Percentiles rank a stretch among this genome's conserved stretches.
Conservation (phyloP, 2,329 filamentous ascomycete genomes). For the Fusarium proliferatum region DNA sequence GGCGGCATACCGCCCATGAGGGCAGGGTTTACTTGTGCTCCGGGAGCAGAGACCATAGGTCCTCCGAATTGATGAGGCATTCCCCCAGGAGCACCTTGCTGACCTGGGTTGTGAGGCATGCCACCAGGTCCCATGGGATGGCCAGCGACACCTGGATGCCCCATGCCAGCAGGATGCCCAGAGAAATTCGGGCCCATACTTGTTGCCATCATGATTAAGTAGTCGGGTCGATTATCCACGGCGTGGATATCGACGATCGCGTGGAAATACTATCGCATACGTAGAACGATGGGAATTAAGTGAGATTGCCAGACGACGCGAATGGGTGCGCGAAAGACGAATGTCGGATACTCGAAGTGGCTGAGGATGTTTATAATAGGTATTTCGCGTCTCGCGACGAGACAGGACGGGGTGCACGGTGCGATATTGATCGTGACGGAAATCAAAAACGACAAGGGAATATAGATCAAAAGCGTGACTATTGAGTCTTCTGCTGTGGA, state of each 20-base stretch:
- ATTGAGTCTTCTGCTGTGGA: slow-evolving; percentile 20
- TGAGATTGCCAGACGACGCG: slow-evolving; percentile 23
- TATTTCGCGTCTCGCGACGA: slow-evolving; percentile 48
- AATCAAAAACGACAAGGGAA: slow-evolving; percentile 20
- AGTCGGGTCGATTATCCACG: slow-evolving; percentile 64
- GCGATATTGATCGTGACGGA: slow-evolving; percentile 38
- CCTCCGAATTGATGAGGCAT: slow-evolving; percentile 74
- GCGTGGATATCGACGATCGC: slow-evolving; percentile 67
- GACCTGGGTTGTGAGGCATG: slow-evolving; percentile 75
- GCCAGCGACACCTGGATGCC: slow-evolving; percentile 74
- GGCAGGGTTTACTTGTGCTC: slow-evolving; percentile 77
- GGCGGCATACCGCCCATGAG: slow-evolving; percentile 84
- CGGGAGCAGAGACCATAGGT: slow-evolving; percentile 79
- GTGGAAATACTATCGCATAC: slow-evolving; percentile 58
- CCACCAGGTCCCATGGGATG: slow-evolving; percentile 70
- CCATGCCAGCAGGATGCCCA: slow-evolving; percentile 78
- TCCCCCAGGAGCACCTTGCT: slow-evolving; percentile 73
- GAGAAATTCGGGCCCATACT: slow-evolving; percentile 72
- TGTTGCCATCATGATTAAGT: slow-evolving; percentile 72
- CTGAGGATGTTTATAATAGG: slow-evolving; percentile 26
- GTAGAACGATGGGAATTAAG: slow-evolving; percentile 32
- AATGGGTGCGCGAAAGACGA: slow-evolving; percentile 26
- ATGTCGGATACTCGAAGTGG: slow-evolving; percentile 27
- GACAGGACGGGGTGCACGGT: slow-evolving; percentile 35
- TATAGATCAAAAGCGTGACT: slow-evolving; percentile 3